Percentiles rank a stretch among this genome's conserved stretches.
Evolutionary conservation across 1,284 basidiomycete species (phyloP).

Genomic region (Thecaphora thlaspeos): DNA sequence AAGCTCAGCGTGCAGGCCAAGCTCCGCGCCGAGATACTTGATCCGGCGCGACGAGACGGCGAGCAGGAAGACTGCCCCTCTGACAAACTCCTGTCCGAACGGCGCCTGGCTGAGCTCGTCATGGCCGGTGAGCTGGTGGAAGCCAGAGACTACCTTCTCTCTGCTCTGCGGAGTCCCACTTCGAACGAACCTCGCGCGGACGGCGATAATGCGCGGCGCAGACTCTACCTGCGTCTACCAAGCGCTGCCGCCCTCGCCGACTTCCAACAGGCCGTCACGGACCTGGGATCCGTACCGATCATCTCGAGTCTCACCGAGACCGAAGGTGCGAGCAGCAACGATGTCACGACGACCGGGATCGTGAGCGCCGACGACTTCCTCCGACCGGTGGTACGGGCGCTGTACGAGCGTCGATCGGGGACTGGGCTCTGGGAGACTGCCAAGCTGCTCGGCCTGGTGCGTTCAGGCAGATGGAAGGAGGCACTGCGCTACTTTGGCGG

Average conservation of each 20-base stretch:
- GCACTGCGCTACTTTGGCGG: constrained; percentile 14
- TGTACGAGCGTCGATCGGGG: constrained; percentile 1
- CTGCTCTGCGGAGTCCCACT: no score
- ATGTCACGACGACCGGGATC: no score
- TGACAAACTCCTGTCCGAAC: no score
- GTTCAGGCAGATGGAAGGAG: constrained; percentile 11
- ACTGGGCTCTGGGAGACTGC: constrained; percentile 31
- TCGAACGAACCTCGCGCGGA: no score
- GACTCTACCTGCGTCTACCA: background rate
- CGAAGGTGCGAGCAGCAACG: no score
- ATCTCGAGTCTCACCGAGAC: background rate
- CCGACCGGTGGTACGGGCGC: constrained; percentile 4
- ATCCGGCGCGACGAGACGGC: background rate
- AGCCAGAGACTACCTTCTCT: no score
- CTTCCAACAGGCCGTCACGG: background rate
- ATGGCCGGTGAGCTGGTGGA: constrained; percentile 3
- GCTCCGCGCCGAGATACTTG: background rate
- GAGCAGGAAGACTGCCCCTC: no score
- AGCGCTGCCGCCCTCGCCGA: background rate
- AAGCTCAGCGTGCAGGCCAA: no score
- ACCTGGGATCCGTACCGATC: background rate
- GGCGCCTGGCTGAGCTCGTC: constrained; percentile 29
- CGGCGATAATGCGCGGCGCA: no score
- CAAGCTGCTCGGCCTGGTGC: constrained; percentile 13
- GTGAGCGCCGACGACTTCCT: no score